A percentile compares a stretch with the other conserved stretches of the same genome.
Evolutionary conservation across 495 filamentous ascomycete species (phyloP).

Genomic region (Penicillium nucicola): DNA sequence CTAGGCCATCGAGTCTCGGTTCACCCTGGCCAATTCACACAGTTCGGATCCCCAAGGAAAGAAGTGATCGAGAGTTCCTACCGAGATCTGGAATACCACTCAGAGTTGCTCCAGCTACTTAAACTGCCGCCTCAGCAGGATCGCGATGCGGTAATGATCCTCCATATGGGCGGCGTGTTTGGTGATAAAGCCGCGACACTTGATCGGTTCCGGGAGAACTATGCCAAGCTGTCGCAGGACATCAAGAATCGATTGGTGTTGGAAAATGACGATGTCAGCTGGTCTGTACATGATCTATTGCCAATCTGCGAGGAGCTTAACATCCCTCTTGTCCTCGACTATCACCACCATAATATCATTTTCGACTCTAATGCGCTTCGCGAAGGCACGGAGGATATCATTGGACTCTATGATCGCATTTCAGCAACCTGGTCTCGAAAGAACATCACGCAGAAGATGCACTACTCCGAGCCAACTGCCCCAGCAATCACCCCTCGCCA

Average conservation of each 20-base stretch:
- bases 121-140: constrained; percentile 75
- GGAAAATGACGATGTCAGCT: constrained; percentile 92
- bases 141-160: constrained; percentile 88
- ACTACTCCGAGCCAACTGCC: constrained; percentile 80
- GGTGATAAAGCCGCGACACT: constrained; percentile 84
- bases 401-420: constrained; percentile 68
- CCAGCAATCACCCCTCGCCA: constrained; percentile 72
- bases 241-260: constrained; percentile 82
- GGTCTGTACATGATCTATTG: constrained; percentile 86
- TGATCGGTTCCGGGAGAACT: constrained; percentile 78
- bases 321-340: constrained; percentile 91
- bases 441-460: constrained; percentile 91
- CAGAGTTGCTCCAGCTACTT: constrained; percentile 77
- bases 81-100: constrained; percentile 86
- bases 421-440: constrained; percentile 82
- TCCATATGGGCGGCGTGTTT: constrained; percentile 92
- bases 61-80: constrained; percentile 73
- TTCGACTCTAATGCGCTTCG: constrained; percentile 70
- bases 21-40: constrained; percentile 92
- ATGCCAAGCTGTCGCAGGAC: constrained; percentile 57
- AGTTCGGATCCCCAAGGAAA: constrained; percentile 74
- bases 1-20: constrained; percentile 84
- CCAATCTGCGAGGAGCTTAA: constrained; percentile 90
- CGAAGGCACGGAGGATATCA: constrained; percentile 84
- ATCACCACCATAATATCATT: constrained; percentile 92